Conservation (phyloP, 2,329 filamentous ascomycete genomes). For the Keithomyces neogunnii region DNA sequence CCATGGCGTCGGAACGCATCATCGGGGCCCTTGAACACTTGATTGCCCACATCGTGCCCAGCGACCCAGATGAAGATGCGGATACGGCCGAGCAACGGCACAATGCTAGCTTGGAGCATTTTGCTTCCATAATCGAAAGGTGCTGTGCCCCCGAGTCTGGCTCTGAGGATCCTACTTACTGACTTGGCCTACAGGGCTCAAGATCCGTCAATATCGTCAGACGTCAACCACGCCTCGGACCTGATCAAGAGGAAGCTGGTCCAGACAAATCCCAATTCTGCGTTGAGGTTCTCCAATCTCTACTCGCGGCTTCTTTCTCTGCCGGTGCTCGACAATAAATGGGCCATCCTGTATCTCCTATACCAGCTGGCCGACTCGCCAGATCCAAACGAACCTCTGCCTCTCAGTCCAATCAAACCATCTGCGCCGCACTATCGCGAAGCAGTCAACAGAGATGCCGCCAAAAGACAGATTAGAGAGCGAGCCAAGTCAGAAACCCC, state of each 20-base stretch:
- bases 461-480: slow-evolving; percentile 29
- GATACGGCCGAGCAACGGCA: slow-evolving; percentile 60
- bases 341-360: slow-evolving; percentile 89
- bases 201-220: slow-evolving; percentile 51
- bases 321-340: slow-evolving; percentile 90
- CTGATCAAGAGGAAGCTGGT: slow-evolving; percentile 85
- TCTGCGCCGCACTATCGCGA: slow-evolving; percentile 29
- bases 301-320: slow-evolving; percentile 85
- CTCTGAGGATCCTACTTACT: not conserved
- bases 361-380: slow-evolving; percentile 70
- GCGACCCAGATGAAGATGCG: slow-evolving; percentile 56
- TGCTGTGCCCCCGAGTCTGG: slow-evolving; percentile 15
- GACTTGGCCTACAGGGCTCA: slow-evolving; percentile 27
- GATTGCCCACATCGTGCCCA: slow-evolving; percentile 64
- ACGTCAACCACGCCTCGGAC: slow-evolving; percentile 87
- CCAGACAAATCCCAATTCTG: slow-evolving; percentile 67
- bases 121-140: slow-evolving; percentile 44
- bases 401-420: slow-evolving; percentile 33
- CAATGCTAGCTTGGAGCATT: slow-evolving; percentile 48
- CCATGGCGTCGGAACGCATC: slow-evolving; percentile 59
- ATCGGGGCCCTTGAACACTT: slow-evolving; percentile 72
- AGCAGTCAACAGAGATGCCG: slow-evolving; percentile 26
- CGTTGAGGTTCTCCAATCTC: slow-evolving; percentile 79
- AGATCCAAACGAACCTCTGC: slow-evolving; percentile 43
- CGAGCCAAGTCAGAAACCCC: slow-evolving; percentile 27